phyloP scores from a whole-genome alignment of 176 grass and related monocot genomes.

The Oryza meyeriana region DNA sequence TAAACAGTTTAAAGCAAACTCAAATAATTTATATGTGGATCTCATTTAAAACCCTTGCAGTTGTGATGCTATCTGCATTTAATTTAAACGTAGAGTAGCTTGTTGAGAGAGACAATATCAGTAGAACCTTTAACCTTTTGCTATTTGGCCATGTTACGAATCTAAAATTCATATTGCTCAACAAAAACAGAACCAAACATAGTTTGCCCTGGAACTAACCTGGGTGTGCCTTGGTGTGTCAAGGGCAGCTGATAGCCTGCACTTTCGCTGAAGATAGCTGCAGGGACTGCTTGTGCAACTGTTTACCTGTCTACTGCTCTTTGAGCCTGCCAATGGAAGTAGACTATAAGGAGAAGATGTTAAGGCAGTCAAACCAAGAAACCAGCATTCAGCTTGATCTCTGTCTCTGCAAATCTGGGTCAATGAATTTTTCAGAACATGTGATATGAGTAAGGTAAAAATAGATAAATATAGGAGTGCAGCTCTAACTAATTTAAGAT shows the following conservation, averaged over 20 bases:
- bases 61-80: neutral
- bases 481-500: constrained; percentile 18
- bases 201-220: constrained; percentile 47
- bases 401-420: constrained; percentile 84
- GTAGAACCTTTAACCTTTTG: constrained; percentile 17
- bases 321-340: constrained; percentile 43
- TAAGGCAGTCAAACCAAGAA: constrained; percentile 69
- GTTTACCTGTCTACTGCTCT: constrained; percentile 51
- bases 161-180: constrained; percentile 2
- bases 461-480: neutral
- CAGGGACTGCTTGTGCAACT: constrained; percentile 71
- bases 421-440: constrained; percentile 12
- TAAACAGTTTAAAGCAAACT: neutral
- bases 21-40: neutral
- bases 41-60: neutral
- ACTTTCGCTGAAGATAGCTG: constrained; percentile 57
- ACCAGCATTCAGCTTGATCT: constrained; percentile 86
- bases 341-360: constrained; percentile 54
- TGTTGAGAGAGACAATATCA: constrained; percentile 9
- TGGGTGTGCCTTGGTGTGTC: constrained; percentile 67
- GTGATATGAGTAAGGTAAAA: neutral
- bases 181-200: neutral
- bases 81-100: neutral
- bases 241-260: constrained; percentile 44
- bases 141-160: neutral